These are phyloP conservation scores for Hanseniaspora gamundiae DNA, from an alignment of 1,139 yeast species.

Conservation along the genomic window DNA sequence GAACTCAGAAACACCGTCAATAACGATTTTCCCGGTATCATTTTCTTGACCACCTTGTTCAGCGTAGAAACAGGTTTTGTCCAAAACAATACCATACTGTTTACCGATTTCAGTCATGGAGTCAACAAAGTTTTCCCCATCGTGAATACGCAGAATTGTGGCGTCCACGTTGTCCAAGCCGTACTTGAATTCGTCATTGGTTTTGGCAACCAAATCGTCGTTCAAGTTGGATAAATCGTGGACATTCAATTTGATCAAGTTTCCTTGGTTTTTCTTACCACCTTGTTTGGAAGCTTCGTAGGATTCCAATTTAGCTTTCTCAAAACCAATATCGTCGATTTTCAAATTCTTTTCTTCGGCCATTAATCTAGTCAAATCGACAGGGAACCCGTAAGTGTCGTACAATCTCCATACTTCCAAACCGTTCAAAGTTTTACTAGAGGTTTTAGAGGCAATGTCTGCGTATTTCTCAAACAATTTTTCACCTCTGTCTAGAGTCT, in stretches of 20 bases:
- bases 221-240: conserved; percentile 64
- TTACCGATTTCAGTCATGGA: conserved; percentile 33
- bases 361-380: conserved; percentile 93
- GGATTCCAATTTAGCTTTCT: conserved; percentile 75
- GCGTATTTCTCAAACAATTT: conserved; percentile 91
- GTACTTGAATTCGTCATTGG: conserved; percentile 71
- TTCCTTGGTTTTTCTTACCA: conserved; percentile 49
- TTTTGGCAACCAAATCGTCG: conserved; percentile 54
- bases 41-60: conserved; percentile 99
- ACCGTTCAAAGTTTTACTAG: conserved; percentile 72
- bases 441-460: conserved; percentile 61
- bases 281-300: conserved; percentile 92
- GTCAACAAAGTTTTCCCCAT: conserved; percentile 49
- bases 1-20: conserved; percentile 81
- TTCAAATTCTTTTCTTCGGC: conserved; percentile 96
- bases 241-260: conserved; percentile 71
- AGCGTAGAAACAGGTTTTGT: conserved; percentile 90
- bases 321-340: conserved; percentile 86
- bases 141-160: conserved; percentile 57
- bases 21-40: conserved; percentile 85
- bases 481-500: conserved; percentile 96
- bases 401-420: conserved; percentile 96
- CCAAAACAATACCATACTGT: conserved; percentile 71
- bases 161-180: conserved; percentile 53
- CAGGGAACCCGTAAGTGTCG: conserved; percentile 99